Evolutionary conservation across 169 alveolate genomes (phyloP), one percentile per base, ranked within the genome.

Genomic region (Plasmodium coatneyi): DNA sequence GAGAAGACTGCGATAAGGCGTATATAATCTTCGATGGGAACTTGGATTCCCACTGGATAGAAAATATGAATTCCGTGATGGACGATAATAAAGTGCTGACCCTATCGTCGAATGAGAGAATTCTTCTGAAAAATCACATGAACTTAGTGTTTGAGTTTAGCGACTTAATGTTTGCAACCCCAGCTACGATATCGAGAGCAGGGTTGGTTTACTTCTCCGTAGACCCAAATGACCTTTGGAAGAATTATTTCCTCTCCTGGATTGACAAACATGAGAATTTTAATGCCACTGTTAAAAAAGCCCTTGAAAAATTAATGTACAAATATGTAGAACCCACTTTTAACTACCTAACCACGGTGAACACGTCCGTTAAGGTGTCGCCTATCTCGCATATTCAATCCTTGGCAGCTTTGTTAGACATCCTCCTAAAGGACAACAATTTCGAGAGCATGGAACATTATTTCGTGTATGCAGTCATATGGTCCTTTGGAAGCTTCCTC

Each of bases 141-240:
- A 98, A 98, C 96, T 95, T 98, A 97, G 95, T 98, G 93, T 98
- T 98, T 96, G 99, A 98, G 96, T 98, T 98, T 89, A 97, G 99
- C 82, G 99, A 98, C 96, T 97, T 98, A 92, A 96, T 98, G 95
- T 98, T 97, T 95, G 99, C 99, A 56, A 97, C 99, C 19, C 99
- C 99, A n/a, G 99, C 99, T 74, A 98, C 99, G 16, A 99, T 98
- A 46, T 97, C 99, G 41, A 96, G 99, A 84, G 99, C 99, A 22
- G 99, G 99, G 94, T 98, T 98, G 92, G 98, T 98, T 49, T 98
- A 97, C 92, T 97, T 97, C 82, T 97, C 99, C 71, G 99, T 97
- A 84, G 96, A 95, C 52, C 96, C 94, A 70, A 99, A 99, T 71
- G 98, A 97, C 60, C 98, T 98, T 95, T 99, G 99, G 99, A 96